Evolutionary conservation across 2,329 filamentous ascomycete species (phyloP).

Genomic region (Cytospora schulzeri): DNA sequence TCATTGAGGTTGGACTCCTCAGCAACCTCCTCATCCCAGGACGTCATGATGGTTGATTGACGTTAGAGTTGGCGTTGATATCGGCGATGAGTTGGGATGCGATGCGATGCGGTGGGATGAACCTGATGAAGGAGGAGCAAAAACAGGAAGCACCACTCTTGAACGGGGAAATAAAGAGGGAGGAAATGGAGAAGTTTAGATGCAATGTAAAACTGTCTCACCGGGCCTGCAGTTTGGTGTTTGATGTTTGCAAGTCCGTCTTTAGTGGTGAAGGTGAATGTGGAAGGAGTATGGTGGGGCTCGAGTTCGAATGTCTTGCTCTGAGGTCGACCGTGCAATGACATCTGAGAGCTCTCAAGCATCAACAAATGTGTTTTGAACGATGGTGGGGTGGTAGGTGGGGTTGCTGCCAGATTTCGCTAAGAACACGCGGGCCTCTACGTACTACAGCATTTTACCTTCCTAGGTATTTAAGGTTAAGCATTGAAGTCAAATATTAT

Average conservation of each 20-base stretch:
- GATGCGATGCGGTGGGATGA: neutral
- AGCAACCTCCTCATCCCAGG: slow-evolving; percentile 31
- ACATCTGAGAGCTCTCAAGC: slow-evolving; percentile 5
- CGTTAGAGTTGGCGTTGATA: slow-evolving; percentile 3
- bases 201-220: slow-evolving; percentile 5
- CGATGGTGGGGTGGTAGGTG: slow-evolving; percentile 9
- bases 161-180: neutral
- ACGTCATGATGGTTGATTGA: slow-evolving; percentile 13
- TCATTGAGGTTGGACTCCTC: slow-evolving; percentile 52
- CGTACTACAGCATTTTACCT: neutral
- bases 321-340: slow-evolving; percentile 8
- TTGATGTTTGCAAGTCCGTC: neutral
- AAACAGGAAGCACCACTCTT: neutral
- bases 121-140: neutral
- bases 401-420: neutral
- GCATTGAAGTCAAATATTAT: neutral
- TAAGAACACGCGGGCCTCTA: neutral
- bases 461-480: neutral
- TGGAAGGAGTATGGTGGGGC: slow-evolving; percentile 15
- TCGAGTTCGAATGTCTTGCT: slow-evolving; percentile 7
- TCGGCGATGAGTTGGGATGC: slow-evolving; percentile 25
- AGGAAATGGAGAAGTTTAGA: neutral
- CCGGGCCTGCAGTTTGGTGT: slow-evolving; percentile 5
- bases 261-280: neutral
- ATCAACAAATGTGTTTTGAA: slow-evolving; percentile 6